phyloP scores from a whole-genome alignment of 495 filamentous ascomycete species.

The Stereocaulon alpinum region DNA sequence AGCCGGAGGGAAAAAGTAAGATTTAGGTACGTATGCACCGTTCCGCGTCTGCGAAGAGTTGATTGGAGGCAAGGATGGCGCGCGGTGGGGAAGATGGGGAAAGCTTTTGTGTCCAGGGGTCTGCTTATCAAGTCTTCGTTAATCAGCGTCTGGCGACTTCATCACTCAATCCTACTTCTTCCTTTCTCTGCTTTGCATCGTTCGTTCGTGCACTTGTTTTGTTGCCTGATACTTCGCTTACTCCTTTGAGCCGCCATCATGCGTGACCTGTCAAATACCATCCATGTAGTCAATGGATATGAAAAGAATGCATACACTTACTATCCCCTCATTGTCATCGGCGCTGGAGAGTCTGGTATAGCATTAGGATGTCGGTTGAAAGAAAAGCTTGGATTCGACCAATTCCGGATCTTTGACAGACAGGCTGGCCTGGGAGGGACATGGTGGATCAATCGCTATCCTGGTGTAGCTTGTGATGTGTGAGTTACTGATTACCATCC shows the following conservation, averaged over 20 bases:
- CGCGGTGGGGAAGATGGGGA: no score
- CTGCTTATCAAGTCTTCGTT: no score
- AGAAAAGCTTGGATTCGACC: constrained; percentile 47
- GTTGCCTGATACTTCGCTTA: background rate
- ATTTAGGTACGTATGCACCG: no score
- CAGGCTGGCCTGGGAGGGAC: constrained; percentile 54
- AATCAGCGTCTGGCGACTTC: background rate
- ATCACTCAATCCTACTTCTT: background rate
- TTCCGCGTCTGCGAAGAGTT: no score
- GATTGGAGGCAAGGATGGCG: no score
- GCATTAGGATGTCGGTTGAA: constrained; percentile 54
- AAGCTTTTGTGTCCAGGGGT: no score
- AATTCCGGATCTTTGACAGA: constrained; percentile 55
- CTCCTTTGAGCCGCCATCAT: background rate
- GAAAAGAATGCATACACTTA: constrained; percentile 43
- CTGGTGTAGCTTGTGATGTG: constrained; percentile 48
- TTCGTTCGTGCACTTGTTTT: background rate
- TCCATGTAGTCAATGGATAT: constrained; percentile 39
- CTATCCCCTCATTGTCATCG: constrained; percentile 44
- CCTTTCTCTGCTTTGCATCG: background rate
- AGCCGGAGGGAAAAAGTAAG: no score
- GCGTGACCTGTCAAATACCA: constrained; percentile 23
- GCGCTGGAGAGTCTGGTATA: constrained; percentile 58
- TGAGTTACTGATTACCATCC: constrained; percentile 14
- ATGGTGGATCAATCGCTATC: constrained; percentile 60